These are phyloP conservation scores for Coemansia sp. DNA, from an alignment of 192 early-diverging fungal species.

Conservation along the genomic window DNA sequence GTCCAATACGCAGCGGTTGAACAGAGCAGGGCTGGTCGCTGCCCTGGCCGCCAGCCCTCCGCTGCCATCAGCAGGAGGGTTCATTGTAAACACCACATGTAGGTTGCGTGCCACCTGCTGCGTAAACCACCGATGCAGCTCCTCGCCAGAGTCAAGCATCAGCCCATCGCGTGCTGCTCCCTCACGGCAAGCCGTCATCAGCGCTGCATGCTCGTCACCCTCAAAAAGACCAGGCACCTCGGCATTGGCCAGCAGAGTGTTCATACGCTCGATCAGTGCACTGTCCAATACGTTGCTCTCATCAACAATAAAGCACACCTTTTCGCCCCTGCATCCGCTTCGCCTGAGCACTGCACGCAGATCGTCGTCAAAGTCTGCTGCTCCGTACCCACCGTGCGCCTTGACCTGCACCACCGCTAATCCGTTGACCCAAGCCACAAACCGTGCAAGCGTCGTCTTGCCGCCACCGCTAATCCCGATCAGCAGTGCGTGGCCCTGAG, in stretches of 20 bases:
- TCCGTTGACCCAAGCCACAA: slow-evolving; percentile 99
- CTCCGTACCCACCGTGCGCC: slow-evolving; percentile 96
- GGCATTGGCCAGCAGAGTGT: slow-evolving; percentile 96
- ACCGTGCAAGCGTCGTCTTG: slow-evolving; percentile 97
- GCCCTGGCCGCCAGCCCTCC: slow-evolving; percentile 82
- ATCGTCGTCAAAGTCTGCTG: slow-evolving; percentile 98
- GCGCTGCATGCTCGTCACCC: slow-evolving; percentile 90
- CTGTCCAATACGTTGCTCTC: slow-evolving; percentile 97
- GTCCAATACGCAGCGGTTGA: slow-evolving; percentile 99
- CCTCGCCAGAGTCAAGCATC: slow-evolving; percentile 90
- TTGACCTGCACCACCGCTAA: slow-evolving; percentile 94
- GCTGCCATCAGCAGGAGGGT: slow-evolving; percentile 78
- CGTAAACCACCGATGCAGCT: slow-evolving; percentile 98
- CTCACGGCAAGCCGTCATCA: slow-evolving; percentile 95
- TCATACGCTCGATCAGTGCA: slow-evolving; percentile 99
- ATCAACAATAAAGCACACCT: slow-evolving; percentile 97
- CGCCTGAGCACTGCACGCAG: slow-evolving; percentile 83
- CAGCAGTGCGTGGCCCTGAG: slow-evolving; percentile 95
- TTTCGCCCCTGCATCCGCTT: slow-evolving; percentile 95
- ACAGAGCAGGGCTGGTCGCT: slow-evolving; percentile 97
- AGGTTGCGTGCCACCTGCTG: slow-evolving; percentile 93
- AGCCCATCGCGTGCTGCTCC: slow-evolving; percentile 89
- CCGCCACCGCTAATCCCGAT: slow-evolving; percentile 97
- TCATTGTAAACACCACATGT: slow-evolving; percentile 99
- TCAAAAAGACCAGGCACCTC: slow-evolving; percentile 99